Base-by-base conservation (phyloP, 1,284 basidiomycete species). In the Laetiporus sulphureus region DNA sequence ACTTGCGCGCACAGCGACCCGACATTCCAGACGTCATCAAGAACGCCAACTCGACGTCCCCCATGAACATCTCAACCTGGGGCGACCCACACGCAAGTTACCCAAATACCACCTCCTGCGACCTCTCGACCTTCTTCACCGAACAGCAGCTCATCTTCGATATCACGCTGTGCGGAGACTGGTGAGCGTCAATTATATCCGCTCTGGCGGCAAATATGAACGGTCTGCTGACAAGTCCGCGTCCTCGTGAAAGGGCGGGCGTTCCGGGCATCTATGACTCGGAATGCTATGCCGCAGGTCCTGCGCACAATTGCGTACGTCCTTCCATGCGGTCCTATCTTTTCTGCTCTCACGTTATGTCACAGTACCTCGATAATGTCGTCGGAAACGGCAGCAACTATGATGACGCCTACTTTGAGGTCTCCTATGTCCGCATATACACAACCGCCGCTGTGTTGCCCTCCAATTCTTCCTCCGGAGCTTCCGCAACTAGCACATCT, bases 91-190 rank as follows among this genome's bases (percentile, higher is more conserved):
- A 70, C 10, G 79, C 79, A 0, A 61, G 65, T 23, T 83, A 71
- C 51, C 64, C 65, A 3, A 62, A 65, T 11, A 51, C 52, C 6
- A 51, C 60, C 1, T 53, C 62, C 1, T 77, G 74, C 52, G 67
- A 73, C 48, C 62, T 73, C 35, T 58, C 68, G 6, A 50, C 67
- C 27, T 73, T 61, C 55, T 83, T 81, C 55, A 61, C 61, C 4
- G 52, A 71, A 3, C 75, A 79, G 52, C 68, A 73, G 33, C 56
- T 80, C 10, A 68, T 79, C 4, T 49, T 82, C 41, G 70, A 79
- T 44, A 79, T 77, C 42, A 72, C 71, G 15, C 65, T 83, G 8
- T 83, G 80, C 52, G 67, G 78, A 19, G 62, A 62, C 46, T 79
- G 73, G 72, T 72, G 39, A 31, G 67, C 40, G 3, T 36, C 32